phyloP scores from a whole-genome alignment of 345 rosid species.

The Pistacia atlantica region DNA sequence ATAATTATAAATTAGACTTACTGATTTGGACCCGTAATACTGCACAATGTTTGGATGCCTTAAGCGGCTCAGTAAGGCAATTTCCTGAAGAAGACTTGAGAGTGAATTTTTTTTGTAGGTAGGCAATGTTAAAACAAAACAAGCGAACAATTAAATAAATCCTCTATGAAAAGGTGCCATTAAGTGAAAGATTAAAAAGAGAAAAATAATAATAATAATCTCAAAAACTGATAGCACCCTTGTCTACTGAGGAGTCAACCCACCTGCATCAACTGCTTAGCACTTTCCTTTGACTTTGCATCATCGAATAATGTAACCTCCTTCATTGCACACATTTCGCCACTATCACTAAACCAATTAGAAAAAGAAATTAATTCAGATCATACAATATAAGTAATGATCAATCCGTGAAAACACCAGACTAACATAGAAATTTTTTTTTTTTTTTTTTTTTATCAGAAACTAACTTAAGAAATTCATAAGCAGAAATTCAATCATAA shows the following conservation, averaged over 20 bases:
- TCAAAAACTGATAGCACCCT: slow-evolving; percentile 7
- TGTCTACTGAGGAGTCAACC: neutral
- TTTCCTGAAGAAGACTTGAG: slow-evolving; percentile 52
- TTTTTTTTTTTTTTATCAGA: too few species aligned
- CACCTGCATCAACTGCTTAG: slow-evolving; percentile 67
- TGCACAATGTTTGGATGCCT: slow-evolving; percentile 76
- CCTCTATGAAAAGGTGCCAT: neutral
- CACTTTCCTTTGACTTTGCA: slow-evolving; percentile 68
- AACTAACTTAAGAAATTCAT: neutral
- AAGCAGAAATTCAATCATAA: neutral
- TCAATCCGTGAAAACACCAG: neutral
- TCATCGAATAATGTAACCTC: slow-evolving; percentile 62
- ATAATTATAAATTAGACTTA: slow-evolving; percentile 26
- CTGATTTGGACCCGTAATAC: slow-evolving; percentile 75
- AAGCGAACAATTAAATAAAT: slow-evolving; percentile 6
- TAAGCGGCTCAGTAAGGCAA: slow-evolving; percentile 61
- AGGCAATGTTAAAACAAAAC: neutral
- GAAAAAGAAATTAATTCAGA: slow-evolving; percentile 17
- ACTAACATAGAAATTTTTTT: too few species aligned
- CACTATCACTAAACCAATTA: slow-evolving; percentile 45
- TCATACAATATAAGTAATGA: slow-evolving; percentile 2
- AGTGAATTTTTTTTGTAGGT: slow-evolving; percentile 6
- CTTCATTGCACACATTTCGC: slow-evolving; percentile 76
- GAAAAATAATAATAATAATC: too few species aligned
- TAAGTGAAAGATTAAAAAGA: neutral